Conservation (phyloP, 148 eudicot species). For the Polygonum maritimum region DNA sequence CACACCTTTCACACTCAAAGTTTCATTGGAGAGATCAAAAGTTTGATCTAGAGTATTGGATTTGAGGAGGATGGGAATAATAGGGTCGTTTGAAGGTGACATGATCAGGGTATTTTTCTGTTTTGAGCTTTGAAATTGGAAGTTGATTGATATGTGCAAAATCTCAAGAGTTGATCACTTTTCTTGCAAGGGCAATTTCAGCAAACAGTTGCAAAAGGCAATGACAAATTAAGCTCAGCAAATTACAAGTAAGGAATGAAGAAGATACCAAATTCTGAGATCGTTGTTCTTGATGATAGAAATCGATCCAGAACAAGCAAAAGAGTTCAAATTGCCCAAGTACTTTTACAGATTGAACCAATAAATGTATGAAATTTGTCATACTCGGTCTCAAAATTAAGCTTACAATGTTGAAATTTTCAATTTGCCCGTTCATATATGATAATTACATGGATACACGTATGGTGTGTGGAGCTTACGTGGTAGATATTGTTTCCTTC, state of each 20-base stretch:
- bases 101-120: background rate
- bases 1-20: conserved; percentile 31
- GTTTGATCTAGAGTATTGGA: background rate
- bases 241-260: too few species aligned
- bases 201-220: too few species aligned
- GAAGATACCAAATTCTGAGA: too few species aligned
- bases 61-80: background rate
- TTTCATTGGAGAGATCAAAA: conserved; percentile 36
- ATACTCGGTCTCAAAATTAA: too few species aligned
- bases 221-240: too few species aligned
- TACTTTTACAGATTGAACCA: too few species aligned
- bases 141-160: background rate
- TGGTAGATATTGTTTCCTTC: background rate
- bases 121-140: too few species aligned
- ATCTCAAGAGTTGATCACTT: background rate
- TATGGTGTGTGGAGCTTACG: background rate
- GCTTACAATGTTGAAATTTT: background rate
- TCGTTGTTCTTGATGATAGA: too few species aligned
- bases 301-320: too few species aligned
- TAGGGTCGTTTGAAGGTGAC: background rate
- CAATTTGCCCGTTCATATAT: background rate
- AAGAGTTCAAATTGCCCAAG: too few species aligned
- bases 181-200: too few species aligned
- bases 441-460: background rate
- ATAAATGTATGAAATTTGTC: too few species aligned